phyloP scores from a whole-genome alignment of 2,329 filamentous ascomycete species.

The Alternaria hordeiaustralica region DNA sequence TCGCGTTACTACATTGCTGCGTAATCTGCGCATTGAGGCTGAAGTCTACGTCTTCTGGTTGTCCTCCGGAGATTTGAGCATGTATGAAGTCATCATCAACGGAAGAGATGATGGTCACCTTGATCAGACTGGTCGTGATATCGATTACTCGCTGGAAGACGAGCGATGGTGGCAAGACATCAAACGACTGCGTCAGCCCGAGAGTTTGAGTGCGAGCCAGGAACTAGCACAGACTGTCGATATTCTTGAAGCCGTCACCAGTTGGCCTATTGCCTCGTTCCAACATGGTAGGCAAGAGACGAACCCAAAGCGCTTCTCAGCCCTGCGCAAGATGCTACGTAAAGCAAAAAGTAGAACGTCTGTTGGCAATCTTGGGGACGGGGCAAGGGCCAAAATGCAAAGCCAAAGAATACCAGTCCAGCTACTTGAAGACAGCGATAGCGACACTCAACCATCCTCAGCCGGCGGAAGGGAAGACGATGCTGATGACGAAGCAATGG shows the following conservation, averaged over 20 bases:
- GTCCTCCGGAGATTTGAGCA: slow-evolving; percentile 72
- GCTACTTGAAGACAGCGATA: slow-evolving; percentile 54
- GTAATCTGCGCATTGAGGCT: slow-evolving; percentile 82
- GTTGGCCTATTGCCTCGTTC: slow-evolving; percentile 62
- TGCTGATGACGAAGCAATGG: slow-evolving; percentile 38
- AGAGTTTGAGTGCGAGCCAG: slow-evolving; percentile 49
- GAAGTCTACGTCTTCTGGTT: slow-evolving; percentile 81
- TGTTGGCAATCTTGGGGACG: slow-evolving; percentile 54
- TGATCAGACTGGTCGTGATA: slow-evolving; percentile 63
- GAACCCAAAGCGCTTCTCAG: slow-evolving; percentile 59
- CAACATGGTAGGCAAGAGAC: slow-evolving; percentile 56
- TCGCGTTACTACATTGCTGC: slow-evolving; percentile 74
- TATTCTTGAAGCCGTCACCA: slow-evolving; percentile 52
- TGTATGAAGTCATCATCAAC: slow-evolving; percentile 79
- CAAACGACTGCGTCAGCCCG: slow-evolving; percentile 56
- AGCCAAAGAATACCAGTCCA: slow-evolving; percentile 73
- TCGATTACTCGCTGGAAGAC: slow-evolving; percentile 70
- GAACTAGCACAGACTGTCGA: slow-evolving; percentile 54
- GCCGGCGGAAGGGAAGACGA: slow-evolving; percentile 13
- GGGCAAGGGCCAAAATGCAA: slow-evolving; percentile 76
- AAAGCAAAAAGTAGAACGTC: slow-evolving; percentile 63
- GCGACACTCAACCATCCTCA: slow-evolving; percentile 33
- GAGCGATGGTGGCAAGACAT: slow-evolving; percentile 87
- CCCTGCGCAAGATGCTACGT: slow-evolving; percentile 67
- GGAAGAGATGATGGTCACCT: slow-evolving; percentile 62